Percentiles rank a stretch among this genome's conserved stretches.
phyloP scores from a whole-genome alignment of 768 basidiomycete genomes.

The Saitozyma podzolica region DNA sequence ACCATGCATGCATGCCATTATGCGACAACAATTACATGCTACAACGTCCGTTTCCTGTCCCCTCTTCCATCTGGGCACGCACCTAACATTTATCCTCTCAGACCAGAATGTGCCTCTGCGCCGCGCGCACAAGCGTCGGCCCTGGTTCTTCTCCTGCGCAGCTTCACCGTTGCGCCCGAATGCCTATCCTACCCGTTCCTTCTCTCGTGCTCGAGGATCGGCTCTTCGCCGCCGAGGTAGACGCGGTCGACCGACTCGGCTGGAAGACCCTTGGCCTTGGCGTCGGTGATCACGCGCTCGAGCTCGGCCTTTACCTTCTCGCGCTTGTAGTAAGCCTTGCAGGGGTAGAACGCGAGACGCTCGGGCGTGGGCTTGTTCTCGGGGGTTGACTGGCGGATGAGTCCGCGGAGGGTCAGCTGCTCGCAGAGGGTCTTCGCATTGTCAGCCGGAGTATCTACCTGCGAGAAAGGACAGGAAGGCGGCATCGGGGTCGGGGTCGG shows the following conservation, averaged over 20 bases:
- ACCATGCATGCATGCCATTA: too few species aligned
- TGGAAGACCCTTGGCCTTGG: conserved; percentile 21
- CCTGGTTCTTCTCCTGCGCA: background rate
- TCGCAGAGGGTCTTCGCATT: conserved; percentile 25
- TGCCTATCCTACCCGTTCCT: conserved; percentile 22
- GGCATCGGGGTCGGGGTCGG: background rate
- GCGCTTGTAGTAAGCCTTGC: conserved; percentile 31
- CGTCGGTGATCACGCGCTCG: conserved; percentile 26
- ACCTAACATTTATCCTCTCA: background rate
- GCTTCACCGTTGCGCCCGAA: conserved; percentile 15
- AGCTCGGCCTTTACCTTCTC: conserved; percentile 22
- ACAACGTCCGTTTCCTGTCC: too few species aligned
- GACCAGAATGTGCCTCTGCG: background rate
- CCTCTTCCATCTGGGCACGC: too few species aligned
- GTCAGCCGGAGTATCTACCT: background rate
- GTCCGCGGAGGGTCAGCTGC: conserved; percentile 34
- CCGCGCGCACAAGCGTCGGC: background rate
- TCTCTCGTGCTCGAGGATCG: conserved; percentile 24
- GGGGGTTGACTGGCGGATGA: conserved; percentile 19
- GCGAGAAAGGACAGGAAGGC: background rate
- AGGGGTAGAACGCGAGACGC: conserved; percentile 25
- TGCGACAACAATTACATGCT: too few species aligned
- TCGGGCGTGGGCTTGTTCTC: conserved; percentile 18
- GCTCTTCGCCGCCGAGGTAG: conserved; percentile 22
- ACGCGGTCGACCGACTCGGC: conserved; percentile 24